These are phyloP conservation scores for Thermothelomyces thermophilus DNA, from an alignment of 2,329 filamentous ascomycete genomes.

Conservation along the genomic window DNA sequence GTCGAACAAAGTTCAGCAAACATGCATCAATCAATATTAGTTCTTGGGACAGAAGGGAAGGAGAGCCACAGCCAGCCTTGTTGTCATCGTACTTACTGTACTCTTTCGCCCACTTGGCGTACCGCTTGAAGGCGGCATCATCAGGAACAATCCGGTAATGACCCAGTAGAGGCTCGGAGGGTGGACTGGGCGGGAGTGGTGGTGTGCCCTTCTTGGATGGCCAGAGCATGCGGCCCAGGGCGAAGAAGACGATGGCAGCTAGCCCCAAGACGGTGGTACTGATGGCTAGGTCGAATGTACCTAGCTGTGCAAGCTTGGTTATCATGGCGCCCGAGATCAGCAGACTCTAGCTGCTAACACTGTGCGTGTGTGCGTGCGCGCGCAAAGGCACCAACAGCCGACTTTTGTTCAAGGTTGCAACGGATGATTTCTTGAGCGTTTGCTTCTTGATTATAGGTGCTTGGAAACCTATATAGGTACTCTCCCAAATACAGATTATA, in stretches of 20 bases:
- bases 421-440: too few species aligned
- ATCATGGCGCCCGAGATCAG: not conserved
- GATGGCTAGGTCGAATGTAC: not conserved
- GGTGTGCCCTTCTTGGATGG: not conserved
- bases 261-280: not conserved
- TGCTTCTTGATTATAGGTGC: too few species aligned
- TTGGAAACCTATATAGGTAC: too few species aligned
- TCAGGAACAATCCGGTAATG: conserved; percentile 28
- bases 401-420: too few species aligned
- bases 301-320: not conserved
- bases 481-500: too few species aligned
- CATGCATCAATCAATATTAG: too few species aligned
- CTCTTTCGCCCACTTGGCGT: conserved; percentile 29
- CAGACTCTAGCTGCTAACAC: not conserved
- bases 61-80: not conserved
- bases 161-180: conserved; percentile 27
- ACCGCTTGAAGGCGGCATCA: conserved; percentile 29
- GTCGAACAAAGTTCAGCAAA: not conserved
- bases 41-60: too few species aligned
- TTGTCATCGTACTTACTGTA: conserved; percentile 24
- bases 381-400: too few species aligned
- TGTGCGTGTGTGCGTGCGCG: too few species aligned
- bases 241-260: conserved; percentile 14
- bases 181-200: conserved; percentile 29
- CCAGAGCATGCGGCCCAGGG: conserved; percentile 1